Evolutionary conservation across 2,329 filamentous ascomycete genomes (phyloP), one percentile per base, ranked within the genome.

Genomic region (Monilinia laxa): DNA sequence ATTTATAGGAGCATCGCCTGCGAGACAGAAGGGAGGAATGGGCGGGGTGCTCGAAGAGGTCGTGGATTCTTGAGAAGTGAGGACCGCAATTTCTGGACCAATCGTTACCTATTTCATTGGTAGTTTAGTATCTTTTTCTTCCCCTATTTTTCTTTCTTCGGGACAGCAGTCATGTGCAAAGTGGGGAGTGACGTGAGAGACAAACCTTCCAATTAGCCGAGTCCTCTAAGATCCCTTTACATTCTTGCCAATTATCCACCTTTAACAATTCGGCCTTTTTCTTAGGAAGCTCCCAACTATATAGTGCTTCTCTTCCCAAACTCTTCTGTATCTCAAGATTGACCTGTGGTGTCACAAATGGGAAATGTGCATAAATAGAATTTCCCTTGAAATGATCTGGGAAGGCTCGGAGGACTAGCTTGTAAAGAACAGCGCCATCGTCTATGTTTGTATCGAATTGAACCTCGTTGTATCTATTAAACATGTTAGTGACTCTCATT

Each of bases 371-470:
- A 69, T 94, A 95, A 63, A 92, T 86, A 0, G 89, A 92, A 79
- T 94, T 88, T 23, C 82, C 78, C 74, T 84, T 85, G 82, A 92
- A 94, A 78, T 91, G 88, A 70, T 90, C 83, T 1, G 91, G 91
- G 81, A 95, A 91, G 0, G 90, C 90, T 10, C 89, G 84, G 47
- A 90, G 80, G 76, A 93, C 88, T 31, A 96, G 83, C 81, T 93
- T 94, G 81, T 93, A 92, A 78, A 93, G 91, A 20, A 92, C 85
- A 71, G 90, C 93, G 62, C 91, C 91, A 74, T 70, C 93, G 87
- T 78, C 93, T 90, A 71, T 88, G 64, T 87, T 85, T 3, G 55
- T 54, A 9, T 54, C 52, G 6, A 35, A 64, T 25, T 62, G 60
- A 4, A 54, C 40, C 16, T 52, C 59, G 38, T 67, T 67, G 25